These are phyloP conservation scores for Sisymbrium irio DNA, from an alignment of 345 rosid genomes.

Conservation along the genomic window DNA sequence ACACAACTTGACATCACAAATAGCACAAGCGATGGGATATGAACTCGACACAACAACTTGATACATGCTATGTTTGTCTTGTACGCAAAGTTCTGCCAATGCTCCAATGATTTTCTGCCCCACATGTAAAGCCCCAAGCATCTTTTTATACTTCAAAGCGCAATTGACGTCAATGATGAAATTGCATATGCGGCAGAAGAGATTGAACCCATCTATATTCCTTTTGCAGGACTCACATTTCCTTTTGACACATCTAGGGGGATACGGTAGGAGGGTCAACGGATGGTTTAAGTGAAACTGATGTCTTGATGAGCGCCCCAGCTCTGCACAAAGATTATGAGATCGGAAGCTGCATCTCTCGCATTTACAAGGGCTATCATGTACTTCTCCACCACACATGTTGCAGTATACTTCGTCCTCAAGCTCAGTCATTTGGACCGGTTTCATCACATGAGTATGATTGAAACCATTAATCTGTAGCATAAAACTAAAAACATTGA, in stretches of 20 bases:
- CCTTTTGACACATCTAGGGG: too few relatives aligned
- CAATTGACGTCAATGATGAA: too few relatives aligned
- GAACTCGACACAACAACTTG: not conserved
- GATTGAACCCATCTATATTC: too few relatives aligned
- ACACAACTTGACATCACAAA: not conserved
- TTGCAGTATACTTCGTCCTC: not conserved
- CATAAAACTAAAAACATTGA: not conserved
- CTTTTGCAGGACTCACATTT: too few relatives aligned
- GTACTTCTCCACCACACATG: not conserved
- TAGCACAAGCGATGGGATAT: not conserved
- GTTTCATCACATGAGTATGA: not conserved
- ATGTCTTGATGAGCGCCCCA: too few relatives aligned
- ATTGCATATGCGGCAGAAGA: too few relatives aligned
- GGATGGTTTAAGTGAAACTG: too few relatives aligned
- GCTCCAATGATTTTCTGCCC: not conserved
- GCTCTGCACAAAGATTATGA: not conserved
- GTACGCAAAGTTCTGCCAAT: not conserved
- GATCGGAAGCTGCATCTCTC: not conserved
- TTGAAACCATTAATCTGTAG: not conserved
- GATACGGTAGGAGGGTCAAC: too few relatives aligned
- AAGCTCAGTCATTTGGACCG: not conserved
- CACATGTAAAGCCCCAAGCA: not conserved
- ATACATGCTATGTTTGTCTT: not conserved
- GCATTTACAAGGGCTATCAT: not conserved
- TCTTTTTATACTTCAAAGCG: not conserved